Evolutionary conservation across 495 filamentous ascomycete genomes (phyloP).

Genomic region (Neurospora sp.): DNA sequence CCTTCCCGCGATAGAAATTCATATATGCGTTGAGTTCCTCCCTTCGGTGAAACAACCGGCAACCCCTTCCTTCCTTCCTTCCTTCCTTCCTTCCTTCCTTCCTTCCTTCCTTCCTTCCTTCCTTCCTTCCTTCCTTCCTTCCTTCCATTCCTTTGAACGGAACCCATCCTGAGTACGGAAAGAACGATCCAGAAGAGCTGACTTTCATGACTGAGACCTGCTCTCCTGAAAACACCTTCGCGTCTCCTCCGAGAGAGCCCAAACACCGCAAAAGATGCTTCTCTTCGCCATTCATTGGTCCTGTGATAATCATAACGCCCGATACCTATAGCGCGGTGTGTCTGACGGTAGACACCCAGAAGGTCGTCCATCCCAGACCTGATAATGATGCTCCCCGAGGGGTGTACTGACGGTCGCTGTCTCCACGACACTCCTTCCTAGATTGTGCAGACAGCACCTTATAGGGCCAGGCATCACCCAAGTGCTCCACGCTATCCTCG

Average conservation of each 20-base stretch:
- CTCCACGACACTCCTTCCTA: not conserved
- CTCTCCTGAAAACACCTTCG: not conserved
- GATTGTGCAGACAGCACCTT: not conserved
- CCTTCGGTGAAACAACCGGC: not conserved
- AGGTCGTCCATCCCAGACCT: not conserved
- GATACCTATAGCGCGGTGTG: not conserved
- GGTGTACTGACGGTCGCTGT: not conserved
- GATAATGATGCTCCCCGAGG: not conserved
- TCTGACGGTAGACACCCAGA: not conserved
- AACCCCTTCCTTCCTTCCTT: not conserved
- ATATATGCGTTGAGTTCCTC: not conserved
- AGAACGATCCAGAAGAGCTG: not conserved
- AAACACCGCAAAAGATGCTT: not conserved
- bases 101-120: not conserved
- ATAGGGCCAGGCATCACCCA: not conserved
- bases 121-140: not conserved
- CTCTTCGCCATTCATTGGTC: not conserved
- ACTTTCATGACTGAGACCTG: not conserved
- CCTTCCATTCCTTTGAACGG: not conserved
- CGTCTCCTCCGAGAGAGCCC: not conserved
- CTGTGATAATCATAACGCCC: not conserved
- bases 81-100: not conserved
- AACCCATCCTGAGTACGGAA: not conserved
- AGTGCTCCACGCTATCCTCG: not conserved
- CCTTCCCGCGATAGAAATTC: not conserved